These are phyloP conservation scores for Dactylonectria estremocensis DNA, from an alignment of 2,329 filamentous ascomycete species.

Conservation along the genomic window DNA sequence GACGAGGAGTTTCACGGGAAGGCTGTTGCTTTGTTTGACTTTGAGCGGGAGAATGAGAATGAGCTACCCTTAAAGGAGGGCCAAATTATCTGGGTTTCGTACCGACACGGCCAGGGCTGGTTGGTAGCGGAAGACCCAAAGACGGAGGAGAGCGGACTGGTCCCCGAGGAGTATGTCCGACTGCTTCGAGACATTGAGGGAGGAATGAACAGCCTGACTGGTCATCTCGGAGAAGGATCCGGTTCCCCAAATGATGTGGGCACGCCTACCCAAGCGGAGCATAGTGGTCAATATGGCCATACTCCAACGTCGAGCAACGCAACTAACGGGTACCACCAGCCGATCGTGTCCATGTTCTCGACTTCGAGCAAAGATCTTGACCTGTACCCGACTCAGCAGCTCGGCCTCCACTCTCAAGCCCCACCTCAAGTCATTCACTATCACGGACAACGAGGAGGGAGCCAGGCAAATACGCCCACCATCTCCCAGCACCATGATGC, in stretches of 20 bases:
- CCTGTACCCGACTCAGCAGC: constrained; percentile 76
- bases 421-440: constrained; percentile 79
- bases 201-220: constrained; percentile 82
- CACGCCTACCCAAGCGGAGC: constrained; percentile 75
- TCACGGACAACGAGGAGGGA: constrained; percentile 77
- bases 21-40: constrained; percentile 95
- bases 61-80: constrained; percentile 93
- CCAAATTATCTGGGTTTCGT: constrained; percentile 96
- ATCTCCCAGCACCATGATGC: constrained; percentile 66
- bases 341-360: constrained; percentile 78
- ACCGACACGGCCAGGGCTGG: constrained; percentile 97
- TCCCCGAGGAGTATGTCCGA: constrained; percentile 96
- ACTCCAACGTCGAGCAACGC: constrained; percentile 61
- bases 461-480: constrained; percentile 76
- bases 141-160: constrained; percentile 92
- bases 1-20: constrained; percentile 99
- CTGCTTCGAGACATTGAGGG: constrained; percentile 94
- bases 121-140: constrained; percentile 96
- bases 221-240: constrained; percentile 69
- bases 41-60: constrained; percentile 95
- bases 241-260: constrained; percentile 69
- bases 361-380: constrained; percentile 80
- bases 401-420: constrained; percentile 73
- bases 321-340: constrained; percentile 78
- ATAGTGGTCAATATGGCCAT: constrained; percentile 62